phyloP scores from a whole-genome alignment of 176 grass and related monocot genomes.

The Thinopyrum elongatum region DNA sequence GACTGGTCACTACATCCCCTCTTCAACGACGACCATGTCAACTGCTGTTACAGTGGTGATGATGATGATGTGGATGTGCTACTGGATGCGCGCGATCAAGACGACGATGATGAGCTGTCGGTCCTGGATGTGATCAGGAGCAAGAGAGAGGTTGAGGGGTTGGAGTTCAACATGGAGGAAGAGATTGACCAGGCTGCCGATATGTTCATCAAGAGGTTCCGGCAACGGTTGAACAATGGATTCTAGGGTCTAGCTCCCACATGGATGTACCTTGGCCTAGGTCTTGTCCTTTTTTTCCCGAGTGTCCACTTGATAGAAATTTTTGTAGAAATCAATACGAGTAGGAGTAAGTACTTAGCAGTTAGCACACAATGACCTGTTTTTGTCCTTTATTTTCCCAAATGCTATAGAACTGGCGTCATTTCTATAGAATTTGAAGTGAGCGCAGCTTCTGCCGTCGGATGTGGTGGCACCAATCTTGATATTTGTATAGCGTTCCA shows the following conservation, averaged over 20 bases:
- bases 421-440: too few relatives aligned
- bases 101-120: conserved; percentile 20
- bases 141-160: conserved; percentile 43
- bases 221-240: conserved; percentile 48
- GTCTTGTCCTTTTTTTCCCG: not conserved
- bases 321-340: too few relatives aligned
- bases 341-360: too few relatives aligned
- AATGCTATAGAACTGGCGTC: too few relatives aligned
- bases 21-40: not conserved
- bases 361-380: too few relatives aligned
- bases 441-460: too few relatives aligned
- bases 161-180: conserved; percentile 66
- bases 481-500: too few relatives aligned
- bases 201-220: conserved; percentile 74
- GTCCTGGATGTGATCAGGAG: conserved; percentile 72
- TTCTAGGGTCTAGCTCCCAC: not conserved
- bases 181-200: conserved; percentile 74
- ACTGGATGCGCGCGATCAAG: not conserved
- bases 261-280: not conserved
- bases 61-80: not conserved
- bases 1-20: not conserved
- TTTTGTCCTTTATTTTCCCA: too few relatives aligned
- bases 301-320: too few relatives aligned
- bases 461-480: too few relatives aligned
- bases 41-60: not conserved